These are phyloP conservation scores for Fraxinus platypoda DNA, from an alignment of 305 asterid species.

Conservation along the genomic window DNA sequence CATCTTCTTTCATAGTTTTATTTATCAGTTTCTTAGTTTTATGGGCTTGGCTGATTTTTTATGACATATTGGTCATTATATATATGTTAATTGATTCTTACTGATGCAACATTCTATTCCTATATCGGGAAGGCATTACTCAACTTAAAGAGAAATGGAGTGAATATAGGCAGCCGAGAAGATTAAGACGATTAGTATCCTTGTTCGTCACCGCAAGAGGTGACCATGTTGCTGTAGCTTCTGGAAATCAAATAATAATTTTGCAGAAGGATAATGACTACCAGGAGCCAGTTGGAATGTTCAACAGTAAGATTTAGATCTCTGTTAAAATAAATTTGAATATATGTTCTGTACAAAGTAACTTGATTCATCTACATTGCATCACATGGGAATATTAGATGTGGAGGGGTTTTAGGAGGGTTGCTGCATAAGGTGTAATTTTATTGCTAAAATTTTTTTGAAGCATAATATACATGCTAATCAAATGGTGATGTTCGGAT, in stretches of 20 bases:
- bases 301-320: constrained; percentile 61
- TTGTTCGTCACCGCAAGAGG: constrained; percentile 77
- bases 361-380: constrained; percentile 8
- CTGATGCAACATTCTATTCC: constrained; percentile 21
- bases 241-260: constrained; percentile 71
- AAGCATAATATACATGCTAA: constrained; percentile 5
- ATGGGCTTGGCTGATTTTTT: constrained; percentile 4
- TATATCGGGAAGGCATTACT: constrained; percentile 50
- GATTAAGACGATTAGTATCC: constrained; percentile 55
- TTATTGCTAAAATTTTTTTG: constrained; percentile 6
- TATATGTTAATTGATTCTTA: constrained; percentile 4
- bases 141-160: constrained; percentile 84
- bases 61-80: neutral
- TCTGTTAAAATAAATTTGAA: constrained; percentile 5
- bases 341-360: constrained; percentile 11
- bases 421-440: constrained; percentile 12
- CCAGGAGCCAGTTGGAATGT: constrained; percentile 77
- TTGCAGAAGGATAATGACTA: constrained; percentile 73
- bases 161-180: constrained; percentile 46
- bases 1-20: neutral
- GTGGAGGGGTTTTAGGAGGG: constrained; percentile 9
- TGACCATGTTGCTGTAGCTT: constrained; percentile 84
- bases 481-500: constrained; percentile 17
- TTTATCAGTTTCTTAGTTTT: neutral
- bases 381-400: constrained; percentile 4